A percentile compares a stretch with the other conserved stretches of the same genome.
These are phyloP conservation scores for Exophiala phaeomuriformis DNA, from an alignment of 2,329 filamentous ascomycete species.

Conservation along the genomic window DNA sequence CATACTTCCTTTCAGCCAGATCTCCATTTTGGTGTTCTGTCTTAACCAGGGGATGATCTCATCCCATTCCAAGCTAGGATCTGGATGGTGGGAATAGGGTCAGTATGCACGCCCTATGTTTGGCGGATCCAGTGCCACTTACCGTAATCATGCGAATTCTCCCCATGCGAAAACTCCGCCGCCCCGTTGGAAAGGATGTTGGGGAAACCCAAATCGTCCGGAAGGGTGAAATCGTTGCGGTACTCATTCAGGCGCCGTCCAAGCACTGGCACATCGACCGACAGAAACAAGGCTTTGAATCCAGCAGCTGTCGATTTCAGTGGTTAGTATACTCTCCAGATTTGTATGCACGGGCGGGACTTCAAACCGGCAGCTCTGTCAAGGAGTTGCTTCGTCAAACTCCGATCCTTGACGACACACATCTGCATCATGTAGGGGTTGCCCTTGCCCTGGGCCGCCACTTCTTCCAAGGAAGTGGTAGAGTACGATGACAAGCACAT, in stretches of 20 bases:
- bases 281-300: conserved; percentile 49
- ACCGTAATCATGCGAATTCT: no score
- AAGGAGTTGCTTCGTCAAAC: conserved; percentile 37
- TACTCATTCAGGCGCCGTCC: conserved; percentile 48
- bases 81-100: conserved; percentile 13
- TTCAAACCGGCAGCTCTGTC: conserved; percentile 37
- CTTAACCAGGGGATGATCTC: conserved; percentile 45
- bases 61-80: conserved; percentile 44
- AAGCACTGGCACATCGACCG: conserved; percentile 49
- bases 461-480: conserved; percentile 41
- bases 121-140: no score
- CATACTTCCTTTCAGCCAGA: conserved; percentile 25
- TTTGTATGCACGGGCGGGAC: conserved; percentile 6
- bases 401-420: conserved; percentile 46
- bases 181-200: conserved; percentile 29
- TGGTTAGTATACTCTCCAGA: background rate
- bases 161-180: no score
- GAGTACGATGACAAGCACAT: conserved; percentile 46
- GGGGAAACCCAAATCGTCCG: conserved; percentile 38
- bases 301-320: conserved; percentile 35
- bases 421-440: conserved; percentile 50
- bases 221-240: conserved; percentile 40
- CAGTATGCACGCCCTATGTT: no score
- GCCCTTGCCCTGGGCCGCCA: conserved; percentile 35
- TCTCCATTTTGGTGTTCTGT: conserved; percentile 29